These are phyloP conservation scores for Exophiala spinifera DNA, from an alignment of 2,329 filamentous ascomycete genomes.

Conservation along the genomic window DNA sequence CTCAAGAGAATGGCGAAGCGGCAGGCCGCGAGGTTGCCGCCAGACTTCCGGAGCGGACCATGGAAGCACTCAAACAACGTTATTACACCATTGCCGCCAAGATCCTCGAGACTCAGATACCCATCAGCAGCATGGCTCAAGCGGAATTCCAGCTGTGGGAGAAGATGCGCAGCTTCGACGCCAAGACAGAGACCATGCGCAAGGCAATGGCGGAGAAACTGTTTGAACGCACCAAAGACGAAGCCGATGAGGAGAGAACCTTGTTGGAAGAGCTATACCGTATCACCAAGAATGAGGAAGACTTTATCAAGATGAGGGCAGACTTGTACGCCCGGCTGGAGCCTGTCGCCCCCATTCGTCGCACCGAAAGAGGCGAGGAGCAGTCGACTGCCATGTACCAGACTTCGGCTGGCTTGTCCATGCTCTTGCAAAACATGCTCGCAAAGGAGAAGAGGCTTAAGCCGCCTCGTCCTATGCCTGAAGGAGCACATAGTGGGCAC, in stretches of 20 bases:
- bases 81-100: slow-evolving; percentile 85
- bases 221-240: slow-evolving; percentile 75
- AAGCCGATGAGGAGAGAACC: slow-evolving; percentile 88
- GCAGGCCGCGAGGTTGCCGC: slow-evolving; percentile 24
- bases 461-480: slow-evolving; percentile 67
- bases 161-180: slow-evolving; percentile 81
- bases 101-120: slow-evolving; percentile 76
- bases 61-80: slow-evolving; percentile 87
- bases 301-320: slow-evolving; percentile 80
- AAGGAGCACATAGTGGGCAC: slow-evolving; percentile 56
- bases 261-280: slow-evolving; percentile 86
- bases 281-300: slow-evolving; percentile 81
- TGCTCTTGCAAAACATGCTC: slow-evolving; percentile 77
- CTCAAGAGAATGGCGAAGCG: slow-evolving; percentile 36
- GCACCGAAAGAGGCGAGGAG: slow-evolving; percentile 48
- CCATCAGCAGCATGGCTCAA: slow-evolving; percentile 80
- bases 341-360: slow-evolving; percentile 67
- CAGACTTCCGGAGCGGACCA: slow-evolving; percentile 54
- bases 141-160: slow-evolving; percentile 80
- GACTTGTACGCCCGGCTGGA: slow-evolving; percentile 86
- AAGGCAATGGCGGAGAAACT: slow-evolving; percentile 82
- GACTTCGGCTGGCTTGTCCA: slow-evolving; percentile 73
- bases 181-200: slow-evolving; percentile 70
- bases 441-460: slow-evolving; percentile 86
- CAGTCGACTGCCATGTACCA: slow-evolving; percentile 61